Evolutionary conservation across 225 moss, liverwort and hornwort species (phyloP), one percentile per base, ranked within the genome.

Genomic region (Ulota crispa): DNA sequence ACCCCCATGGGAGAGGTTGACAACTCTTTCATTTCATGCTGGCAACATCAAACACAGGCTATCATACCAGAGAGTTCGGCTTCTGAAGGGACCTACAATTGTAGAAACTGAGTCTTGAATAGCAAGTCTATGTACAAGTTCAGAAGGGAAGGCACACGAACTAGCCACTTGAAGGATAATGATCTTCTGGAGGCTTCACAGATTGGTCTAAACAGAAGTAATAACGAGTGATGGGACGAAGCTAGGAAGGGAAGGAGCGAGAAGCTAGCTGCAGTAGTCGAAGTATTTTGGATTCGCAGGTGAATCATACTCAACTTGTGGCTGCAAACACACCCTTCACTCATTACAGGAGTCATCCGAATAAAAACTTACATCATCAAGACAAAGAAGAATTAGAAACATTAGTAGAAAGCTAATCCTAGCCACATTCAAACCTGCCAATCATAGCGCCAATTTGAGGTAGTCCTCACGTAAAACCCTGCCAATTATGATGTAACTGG

Each of bases 281-380:
- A 92, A 96, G 83, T 96, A 96, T 83, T 96, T 96, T 28, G 96
- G 96, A 91, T 96, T 90, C 75, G 93, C 91, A 76, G 96, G 96
- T 71, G 93, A 96, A 86, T 96, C 94, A 82, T 93, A 93, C 88
- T 96, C 94, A 89, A 92, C 93, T 89, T 92, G 96, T 82, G 94
- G 92, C 96, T 96, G 96, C 96, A 85, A 76, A 73, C 27, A 77
- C 81, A 81, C 42, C 70, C n/a, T 50, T 84, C 63, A 16, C 64
- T 84, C 80, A 84, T 80, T 68, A 69, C 52, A 80, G 20, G 7
- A 73, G 72, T 13, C 32, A 81, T 18, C 64, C 50, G 45, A 70
- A 15, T 23, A 16, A 19, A 67, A 54, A 68, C 5, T 47, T 12
- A 63, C 62, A 71, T 54, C 64, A 19, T 47, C 14, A 80, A 20